A percentile compares a stretch with the other conserved stretches of the same genome.
Evolutionary conservation across 805 yeast species (phyloP).

Genomic region (Candida alai): DNA sequence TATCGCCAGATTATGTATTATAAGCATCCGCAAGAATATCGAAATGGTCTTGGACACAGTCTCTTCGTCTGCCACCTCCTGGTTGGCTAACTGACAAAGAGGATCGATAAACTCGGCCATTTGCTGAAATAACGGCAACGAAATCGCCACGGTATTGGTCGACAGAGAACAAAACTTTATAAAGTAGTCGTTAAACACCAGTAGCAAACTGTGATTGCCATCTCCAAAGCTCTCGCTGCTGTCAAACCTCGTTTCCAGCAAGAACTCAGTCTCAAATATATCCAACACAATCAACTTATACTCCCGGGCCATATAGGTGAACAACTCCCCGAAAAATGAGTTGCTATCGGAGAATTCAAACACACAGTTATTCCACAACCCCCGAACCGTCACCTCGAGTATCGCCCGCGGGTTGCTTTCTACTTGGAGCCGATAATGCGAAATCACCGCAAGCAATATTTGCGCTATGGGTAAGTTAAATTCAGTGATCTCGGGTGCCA

Average conservation of each 20-base stretch:
- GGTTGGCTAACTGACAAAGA: slow-evolving; percentile 14
- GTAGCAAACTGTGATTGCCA: slow-evolving; percentile 26
- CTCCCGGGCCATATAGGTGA: slow-evolving; percentile 29
- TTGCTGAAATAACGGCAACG: slow-evolving; percentile 19
- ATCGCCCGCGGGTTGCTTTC: slow-evolving; percentile 9
- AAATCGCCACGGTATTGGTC: slow-evolving; percentile 17
- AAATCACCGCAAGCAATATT: slow-evolving; percentile 20
- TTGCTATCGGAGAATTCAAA: slow-evolving; percentile 26
- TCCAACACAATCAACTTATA: slow-evolving; percentile 22
- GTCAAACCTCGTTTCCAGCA: slow-evolving; percentile 15
- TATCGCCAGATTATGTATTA: slow-evolving; percentile 52
- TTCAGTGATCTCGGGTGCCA: slow-evolving; percentile 22
- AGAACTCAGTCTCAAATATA: slow-evolving; percentile 25
- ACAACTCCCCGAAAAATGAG: slow-evolving; percentile 40
- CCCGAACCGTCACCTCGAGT: slow-evolving; percentile 13
- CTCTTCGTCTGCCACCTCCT: slow-evolving; percentile 2
- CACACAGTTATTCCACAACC: slow-evolving; percentile 17
- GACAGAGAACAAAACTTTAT: slow-evolving; percentile 43
- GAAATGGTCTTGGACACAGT: slow-evolving; percentile 33
- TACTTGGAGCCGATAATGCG: slow-evolving; percentile 13
- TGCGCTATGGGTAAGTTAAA: slow-evolving; percentile 35
- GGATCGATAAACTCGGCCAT: slow-evolving; percentile 19
- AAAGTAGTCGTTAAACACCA: slow-evolving; percentile 41
- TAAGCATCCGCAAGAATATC: slow-evolving; percentile 50
- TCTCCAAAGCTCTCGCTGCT: slow-evolving; percentile 1